phyloP scores from a whole-genome alignment of 768 basidiomycete genomes.

The Lyophyllum decastes region DNA sequence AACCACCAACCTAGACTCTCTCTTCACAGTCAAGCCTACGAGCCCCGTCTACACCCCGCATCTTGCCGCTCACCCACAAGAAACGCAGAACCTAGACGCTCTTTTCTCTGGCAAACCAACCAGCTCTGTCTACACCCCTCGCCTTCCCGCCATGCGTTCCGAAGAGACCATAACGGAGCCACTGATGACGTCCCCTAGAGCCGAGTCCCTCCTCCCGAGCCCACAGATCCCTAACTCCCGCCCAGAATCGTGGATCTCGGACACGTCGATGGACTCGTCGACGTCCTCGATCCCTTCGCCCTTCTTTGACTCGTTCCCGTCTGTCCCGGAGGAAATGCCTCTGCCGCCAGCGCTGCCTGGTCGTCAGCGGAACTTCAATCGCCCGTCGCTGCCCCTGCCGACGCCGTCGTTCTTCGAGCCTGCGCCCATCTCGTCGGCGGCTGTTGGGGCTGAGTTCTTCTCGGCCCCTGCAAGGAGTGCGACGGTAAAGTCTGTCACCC shows the following conservation, averaged over 20 bases:
- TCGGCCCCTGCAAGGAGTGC: conserved; percentile 8
- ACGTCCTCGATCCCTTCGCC: conserved; percentile 44
- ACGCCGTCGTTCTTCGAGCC: conserved; percentile 21
- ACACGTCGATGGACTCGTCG: conserved; percentile 38
- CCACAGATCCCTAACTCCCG: conserved; percentile 21
- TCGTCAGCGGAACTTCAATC: conserved; percentile 9
- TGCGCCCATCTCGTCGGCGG: conserved; percentile 15
- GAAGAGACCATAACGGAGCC: conserved; percentile 16
- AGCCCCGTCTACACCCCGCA: conserved; percentile 9
- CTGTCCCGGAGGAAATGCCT: conserved; percentile 57
- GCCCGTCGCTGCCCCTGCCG: conserved; percentile 13
- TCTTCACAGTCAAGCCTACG: conserved; percentile 13
- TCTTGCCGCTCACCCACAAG: background rate
- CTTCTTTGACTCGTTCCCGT: conserved; percentile 69
- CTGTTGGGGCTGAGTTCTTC: conserved; percentile 19
- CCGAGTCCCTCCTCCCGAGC: conserved; percentile 17
- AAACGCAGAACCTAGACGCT: conserved; percentile 2
- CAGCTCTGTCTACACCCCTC: conserved; percentile 16
- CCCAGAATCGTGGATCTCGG: conserved; percentile 50
- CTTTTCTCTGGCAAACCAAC: conserved; percentile 15
- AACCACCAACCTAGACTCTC: conserved; percentile 1
- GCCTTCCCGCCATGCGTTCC: conserved; percentile 13
- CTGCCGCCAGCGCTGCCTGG: conserved; percentile 18
- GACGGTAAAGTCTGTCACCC: conserved; percentile 7
- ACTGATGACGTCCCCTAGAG: background rate